These are phyloP conservation scores for Debaryomycetaceae sp. DNA, from an alignment of 1,139 yeast genomes.

Conservation along the genomic window DNA sequence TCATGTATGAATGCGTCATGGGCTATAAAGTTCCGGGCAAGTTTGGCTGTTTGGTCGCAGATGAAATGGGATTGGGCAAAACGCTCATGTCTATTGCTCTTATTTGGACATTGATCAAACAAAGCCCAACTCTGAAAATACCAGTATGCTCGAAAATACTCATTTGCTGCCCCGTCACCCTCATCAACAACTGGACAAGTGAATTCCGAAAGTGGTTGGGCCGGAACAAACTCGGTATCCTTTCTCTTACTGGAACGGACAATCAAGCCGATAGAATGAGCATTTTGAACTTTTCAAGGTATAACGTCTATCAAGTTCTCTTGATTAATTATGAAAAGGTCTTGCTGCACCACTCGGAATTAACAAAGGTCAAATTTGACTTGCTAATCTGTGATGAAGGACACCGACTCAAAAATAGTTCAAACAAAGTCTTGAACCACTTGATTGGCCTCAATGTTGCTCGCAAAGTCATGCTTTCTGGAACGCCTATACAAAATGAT, in stretches of 20 bases:
- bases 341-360: constrained; percentile 42
- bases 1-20: constrained; percentile 74
- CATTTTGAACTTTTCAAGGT: constrained; percentile 49
- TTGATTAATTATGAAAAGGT: constrained; percentile 84
- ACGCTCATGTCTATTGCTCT: constrained; percentile 77
- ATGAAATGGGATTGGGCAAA: constrained; percentile 96
- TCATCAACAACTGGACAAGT: constrained; percentile 76
- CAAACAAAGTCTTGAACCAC: constrained; percentile 60
- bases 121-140: constrained; percentile 40
- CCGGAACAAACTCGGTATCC: constrained; percentile 44
- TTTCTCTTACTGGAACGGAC: constrained; percentile 40
- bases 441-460: constrained; percentile 46
- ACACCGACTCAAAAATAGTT: constrained; percentile 64
- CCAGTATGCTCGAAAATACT: constrained; percentile 48
- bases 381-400: constrained; percentile 91
- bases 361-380: constrained; percentile 47
- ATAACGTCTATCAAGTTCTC: constrained; percentile 70
- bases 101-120: constrained; percentile 75
- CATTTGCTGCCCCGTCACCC: constrained; percentile 86
- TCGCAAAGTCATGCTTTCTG: constrained; percentile 60
- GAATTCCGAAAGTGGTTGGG: constrained; percentile 93
- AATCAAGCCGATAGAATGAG: constrained; percentile 46
- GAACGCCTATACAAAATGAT: constrained; percentile 95
- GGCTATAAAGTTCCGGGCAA: constrained; percentile 43
- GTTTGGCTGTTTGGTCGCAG: constrained; percentile 78